Conservation (phyloP, 805 yeast genomes). For the Blastobotrys attinorum region DNA sequence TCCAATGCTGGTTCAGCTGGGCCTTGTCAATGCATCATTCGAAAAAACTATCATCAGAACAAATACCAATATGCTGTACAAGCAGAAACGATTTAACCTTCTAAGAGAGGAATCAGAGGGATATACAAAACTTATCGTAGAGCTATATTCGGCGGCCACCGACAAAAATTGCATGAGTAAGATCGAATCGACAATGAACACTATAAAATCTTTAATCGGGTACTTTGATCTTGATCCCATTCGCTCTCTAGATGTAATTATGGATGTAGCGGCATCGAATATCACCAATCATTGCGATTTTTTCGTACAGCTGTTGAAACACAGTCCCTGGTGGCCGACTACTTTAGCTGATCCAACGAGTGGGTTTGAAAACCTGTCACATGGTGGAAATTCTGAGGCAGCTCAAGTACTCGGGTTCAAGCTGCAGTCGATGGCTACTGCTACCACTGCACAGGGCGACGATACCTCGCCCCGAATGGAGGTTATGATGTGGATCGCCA, state of each 20-base stretch:
- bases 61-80: conserved; percentile 39
- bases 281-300: conserved; percentile 39
- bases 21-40: conserved; percentile 26
- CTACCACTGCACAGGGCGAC: conserved; percentile 7
- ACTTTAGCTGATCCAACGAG: conserved; percentile 26
- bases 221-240: conserved; percentile 69
- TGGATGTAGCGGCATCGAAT: conserved; percentile 44
- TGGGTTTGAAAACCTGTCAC: conserved; percentile 24
- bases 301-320: conserved; percentile 41
- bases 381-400: conserved; percentile 53
- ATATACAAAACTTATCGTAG: conserved; percentile 52
- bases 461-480: conserved; percentile 33
- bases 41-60: conserved; percentile 33
- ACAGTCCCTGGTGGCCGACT: conserved; percentile 64
- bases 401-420: conserved; percentile 48
- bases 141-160: conserved; percentile 38
- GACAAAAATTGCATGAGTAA: conserved; percentile 28
- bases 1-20: conserved; percentile 16
- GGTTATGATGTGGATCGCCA: conserved; percentile 39
- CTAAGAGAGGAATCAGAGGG: conserved; percentile 75
- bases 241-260: conserved; percentile 54
- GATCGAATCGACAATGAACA: conserved; percentile 34
- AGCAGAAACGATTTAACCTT: conserved; percentile 53
- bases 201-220: conserved; percentile 55
- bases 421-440: conserved; percentile 25